Evolutionary conservation across 2,329 filamentous ascomycete genomes (phyloP).

Genomic region (Tympanopsis confertula): DNA sequence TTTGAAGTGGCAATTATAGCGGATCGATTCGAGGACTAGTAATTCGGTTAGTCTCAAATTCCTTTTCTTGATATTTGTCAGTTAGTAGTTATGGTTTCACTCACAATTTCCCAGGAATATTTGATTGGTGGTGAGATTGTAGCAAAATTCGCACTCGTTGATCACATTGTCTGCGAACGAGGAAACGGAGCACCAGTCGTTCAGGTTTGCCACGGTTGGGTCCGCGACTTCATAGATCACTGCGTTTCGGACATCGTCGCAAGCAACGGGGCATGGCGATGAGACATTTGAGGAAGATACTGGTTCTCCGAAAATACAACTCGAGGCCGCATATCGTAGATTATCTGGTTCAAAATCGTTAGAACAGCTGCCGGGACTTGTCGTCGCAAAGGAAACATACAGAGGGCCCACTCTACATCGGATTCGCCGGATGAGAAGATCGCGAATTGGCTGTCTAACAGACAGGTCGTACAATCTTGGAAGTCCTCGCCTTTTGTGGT

Average conservation of each 20-base stretch:
- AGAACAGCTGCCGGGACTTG: conserved; percentile 1
- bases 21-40: conserved; percentile 28
- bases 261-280: neutral
- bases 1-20: conserved; percentile 27
- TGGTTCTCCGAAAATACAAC: conserved; percentile 27
- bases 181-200: conserved; percentile 19
- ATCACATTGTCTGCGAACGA: conserved; percentile 25
- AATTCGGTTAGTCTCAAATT: conserved; percentile 3
- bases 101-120: conserved; percentile 28
- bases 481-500: conserved; percentile 20
- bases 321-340: conserved; percentile 27
- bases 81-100: conserved; percentile 8
- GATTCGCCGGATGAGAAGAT: conserved; percentile 19
- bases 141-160: conserved; percentile 26
- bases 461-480: conserved; percentile 24
- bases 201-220: neutral
- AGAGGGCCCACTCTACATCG: conserved; percentile 30
- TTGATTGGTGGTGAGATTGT: conserved; percentile 24
- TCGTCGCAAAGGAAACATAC: conserved; percentile 15
- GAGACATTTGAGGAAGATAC: conserved; percentile 7
- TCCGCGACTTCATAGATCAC: neutral
- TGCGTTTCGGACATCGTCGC: neutral
- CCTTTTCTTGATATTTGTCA: neutral
- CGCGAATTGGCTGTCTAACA: conserved; percentile 22
- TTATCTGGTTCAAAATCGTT: conserved; percentile 20